Conservation (phyloP, 73 alveolate species). For the Tetrahymena malaccensis region DNA sequence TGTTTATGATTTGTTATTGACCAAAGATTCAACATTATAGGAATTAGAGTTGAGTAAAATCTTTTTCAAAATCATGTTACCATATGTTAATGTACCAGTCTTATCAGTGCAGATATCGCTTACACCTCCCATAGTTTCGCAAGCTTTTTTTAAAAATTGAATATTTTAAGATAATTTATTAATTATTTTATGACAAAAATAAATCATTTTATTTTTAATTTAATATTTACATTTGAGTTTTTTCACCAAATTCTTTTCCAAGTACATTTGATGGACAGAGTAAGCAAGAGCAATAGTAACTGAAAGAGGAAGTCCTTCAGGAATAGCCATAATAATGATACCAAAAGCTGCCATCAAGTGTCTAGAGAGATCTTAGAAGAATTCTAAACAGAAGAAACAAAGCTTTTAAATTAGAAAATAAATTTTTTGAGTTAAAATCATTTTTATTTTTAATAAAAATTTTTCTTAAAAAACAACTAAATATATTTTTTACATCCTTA, state of each 20-base stretch:
- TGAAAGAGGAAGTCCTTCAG: conserved; percentile 71
- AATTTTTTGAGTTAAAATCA: not conserved
- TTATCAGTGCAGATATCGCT: conserved; percentile 75
- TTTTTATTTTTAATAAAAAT: no score
- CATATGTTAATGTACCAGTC: conserved; percentile 81
- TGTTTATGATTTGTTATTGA: not conserved
- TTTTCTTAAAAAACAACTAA: no score
- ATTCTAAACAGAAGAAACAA: not conserved
- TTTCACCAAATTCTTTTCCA: conserved; percentile 59
- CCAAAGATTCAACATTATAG: not conserved
- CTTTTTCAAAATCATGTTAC: conserved; percentile 21
- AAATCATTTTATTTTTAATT: no score
- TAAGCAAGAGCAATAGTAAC: conserved; percentile 63
- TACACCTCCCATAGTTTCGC: conserved; percentile 94
- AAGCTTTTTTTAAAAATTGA: conserved; percentile 17
- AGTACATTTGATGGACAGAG: conserved; percentile 59
- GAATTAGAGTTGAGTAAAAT: not conserved
- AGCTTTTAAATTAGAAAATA: not conserved
- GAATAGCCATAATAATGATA: conserved; percentile 61
- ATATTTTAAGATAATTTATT: conserved; percentile 42
- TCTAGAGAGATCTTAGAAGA: conserved; percentile 49
- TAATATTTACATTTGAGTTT: conserved; percentile 7
- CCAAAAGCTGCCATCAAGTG: conserved; percentile 50
- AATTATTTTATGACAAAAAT: no score
- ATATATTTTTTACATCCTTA: not conserved